Conservation (phyloP, 78 protist genomes). For the Dictyostelium firmibasis region DNA sequence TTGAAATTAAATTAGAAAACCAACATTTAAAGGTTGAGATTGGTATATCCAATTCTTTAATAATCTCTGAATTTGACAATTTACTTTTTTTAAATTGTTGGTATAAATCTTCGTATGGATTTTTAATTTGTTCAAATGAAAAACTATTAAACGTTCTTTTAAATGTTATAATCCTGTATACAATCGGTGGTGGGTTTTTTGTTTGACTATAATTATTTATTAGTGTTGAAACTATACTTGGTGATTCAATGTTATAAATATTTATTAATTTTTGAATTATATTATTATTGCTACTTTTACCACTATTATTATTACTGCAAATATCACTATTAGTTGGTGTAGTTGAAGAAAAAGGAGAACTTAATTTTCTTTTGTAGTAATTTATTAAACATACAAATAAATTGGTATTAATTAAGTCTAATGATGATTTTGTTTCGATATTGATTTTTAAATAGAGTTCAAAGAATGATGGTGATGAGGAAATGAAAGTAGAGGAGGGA, state of each 20-base stretch:
- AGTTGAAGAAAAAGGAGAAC: background rate
- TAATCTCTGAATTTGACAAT: background rate
- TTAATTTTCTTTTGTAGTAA: background rate
- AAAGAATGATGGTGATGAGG: background rate
- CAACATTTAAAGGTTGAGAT: background rate
- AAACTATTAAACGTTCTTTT: background rate
- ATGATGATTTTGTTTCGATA: background rate
- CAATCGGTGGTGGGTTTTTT: background rate
- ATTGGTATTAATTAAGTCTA: background rate
- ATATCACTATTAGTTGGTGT: background rate
- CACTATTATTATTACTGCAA: background rate
- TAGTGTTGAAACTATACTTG: background rate
- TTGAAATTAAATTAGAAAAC: background rate
- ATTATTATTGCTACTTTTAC: background rate
- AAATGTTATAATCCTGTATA: background rate
- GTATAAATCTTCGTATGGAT: background rate
- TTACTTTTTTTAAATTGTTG: background rate
- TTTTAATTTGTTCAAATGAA: background rate
- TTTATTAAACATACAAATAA: background rate
- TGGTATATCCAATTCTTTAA: background rate
- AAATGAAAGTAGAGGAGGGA: no score
- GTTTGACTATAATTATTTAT: background rate
- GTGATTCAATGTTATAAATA: background rate
- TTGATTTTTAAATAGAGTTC: background rate
- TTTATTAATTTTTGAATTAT: background rate